Conservation (phyloP, 768 basidiomycete species). For the Boletus speciosus region DNA sequence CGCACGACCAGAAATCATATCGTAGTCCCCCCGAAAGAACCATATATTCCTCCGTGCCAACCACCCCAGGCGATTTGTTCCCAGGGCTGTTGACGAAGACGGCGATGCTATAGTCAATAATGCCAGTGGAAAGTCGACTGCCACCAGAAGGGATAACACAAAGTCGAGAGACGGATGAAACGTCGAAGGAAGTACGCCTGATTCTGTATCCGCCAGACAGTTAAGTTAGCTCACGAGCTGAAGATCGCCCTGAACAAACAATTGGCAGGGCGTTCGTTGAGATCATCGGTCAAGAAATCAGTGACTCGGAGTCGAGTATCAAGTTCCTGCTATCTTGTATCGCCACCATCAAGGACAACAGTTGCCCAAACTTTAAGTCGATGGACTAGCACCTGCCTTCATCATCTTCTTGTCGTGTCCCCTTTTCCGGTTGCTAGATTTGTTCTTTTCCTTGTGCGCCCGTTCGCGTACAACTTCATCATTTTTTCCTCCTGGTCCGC, state of each 20-base stretch:
- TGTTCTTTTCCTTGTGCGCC: constrained; percentile 75
- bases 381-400: constrained; percentile 47
- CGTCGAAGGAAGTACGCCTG: constrained; percentile 32
- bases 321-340: not conserved
- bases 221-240: not conserved
- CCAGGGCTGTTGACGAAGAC: no score
- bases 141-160: no score
- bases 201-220: not conserved
- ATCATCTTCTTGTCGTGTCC: constrained; percentile 92
- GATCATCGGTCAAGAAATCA: constrained; percentile 48
- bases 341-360: not conserved
- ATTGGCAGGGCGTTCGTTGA: constrained; percentile 58
- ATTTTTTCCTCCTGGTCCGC: constrained; percentile 37
- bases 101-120: no score
- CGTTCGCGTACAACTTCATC: constrained; percentile 49
- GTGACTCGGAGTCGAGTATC: not conserved
- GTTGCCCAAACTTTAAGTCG: constrained; percentile 6
- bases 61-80: no score
- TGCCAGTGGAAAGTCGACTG: no score
- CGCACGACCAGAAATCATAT: no score
- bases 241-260: constrained; percentile 26
- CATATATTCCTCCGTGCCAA: no score
- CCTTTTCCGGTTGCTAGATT: constrained; percentile 75
- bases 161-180: constrained; percentile 41
- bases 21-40: no score